Conservation (phyloP, 1,284 basidiomycete species). For the Phenoliferia sp. region DNA sequence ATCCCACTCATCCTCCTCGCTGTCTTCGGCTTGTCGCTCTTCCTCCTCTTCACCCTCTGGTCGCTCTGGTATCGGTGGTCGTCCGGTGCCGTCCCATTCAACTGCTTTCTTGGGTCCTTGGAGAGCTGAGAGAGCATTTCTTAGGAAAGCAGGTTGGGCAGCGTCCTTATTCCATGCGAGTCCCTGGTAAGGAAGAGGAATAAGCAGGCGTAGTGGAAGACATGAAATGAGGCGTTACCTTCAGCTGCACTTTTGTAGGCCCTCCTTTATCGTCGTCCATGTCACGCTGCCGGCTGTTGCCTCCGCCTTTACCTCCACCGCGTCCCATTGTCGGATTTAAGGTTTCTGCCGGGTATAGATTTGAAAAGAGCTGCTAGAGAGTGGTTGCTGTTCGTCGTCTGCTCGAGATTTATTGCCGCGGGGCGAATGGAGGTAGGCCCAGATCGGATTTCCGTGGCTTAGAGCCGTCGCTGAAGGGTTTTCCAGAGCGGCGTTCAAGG, state of each 20-base stretch:
- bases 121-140: slow-evolving; percentile 20
- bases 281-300: not conserved
- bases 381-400: too few relatives aligned
- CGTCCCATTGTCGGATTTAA: too few relatives aligned
- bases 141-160: slow-evolving; percentile 22
- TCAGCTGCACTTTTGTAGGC: not conserved
- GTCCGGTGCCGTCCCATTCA: not conserved
- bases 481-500: too few relatives aligned
- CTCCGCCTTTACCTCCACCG: not conserved
- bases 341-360: too few relatives aligned
- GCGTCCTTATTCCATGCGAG: slow-evolving; percentile 12
- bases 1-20: slow-evolving; percentile 25
- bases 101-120: not conserved
- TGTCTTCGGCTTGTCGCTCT: slow-evolving; percentile 7
- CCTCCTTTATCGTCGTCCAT: not conserved
- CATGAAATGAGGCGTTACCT: not conserved
- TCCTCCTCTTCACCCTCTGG: slow-evolving; percentile 3
- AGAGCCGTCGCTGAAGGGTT: too few relatives aligned
- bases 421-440: too few relatives aligned
- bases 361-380: too few relatives aligned
- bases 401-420: too few relatives aligned
- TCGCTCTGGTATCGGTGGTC: slow-evolving; percentile 18
- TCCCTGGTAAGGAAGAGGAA: not conserved
- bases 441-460: too few relatives aligned
- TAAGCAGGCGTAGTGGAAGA: not conserved